Base-by-base conservation (phyloP, 2,329 filamentous ascomycete genomes). In the Colletotrichum horii region DNA sequence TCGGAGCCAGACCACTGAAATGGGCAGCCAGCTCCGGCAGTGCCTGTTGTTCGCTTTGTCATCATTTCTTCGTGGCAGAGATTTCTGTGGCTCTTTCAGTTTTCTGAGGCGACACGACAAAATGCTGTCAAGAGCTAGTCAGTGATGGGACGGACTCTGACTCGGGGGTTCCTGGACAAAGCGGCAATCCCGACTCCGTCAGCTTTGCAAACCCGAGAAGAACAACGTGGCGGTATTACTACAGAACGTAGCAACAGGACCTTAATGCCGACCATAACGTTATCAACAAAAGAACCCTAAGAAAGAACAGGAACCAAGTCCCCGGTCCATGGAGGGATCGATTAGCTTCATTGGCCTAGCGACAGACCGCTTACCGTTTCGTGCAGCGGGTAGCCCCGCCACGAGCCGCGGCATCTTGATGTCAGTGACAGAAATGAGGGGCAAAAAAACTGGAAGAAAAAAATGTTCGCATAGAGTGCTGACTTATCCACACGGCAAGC, bases 321-420 rank as follows among this genome's bases (percentile, higher is more conserved):
- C 60, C 55, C 28, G n/a, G 61, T 55, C 15, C 15, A 9, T 43
- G 11, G 24, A 32, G 16, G 28, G 22, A 71, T 71, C 38, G 12
- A n/a, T 60, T 52, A 55, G 38, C 30, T 69, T 56, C 36, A 56
- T 62, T 69, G 36, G 30, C 9, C 70, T 26, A 14, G 26, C 9
- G 38, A 38, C 56, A 34, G 61, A 64, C 64, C 55, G 62, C 56
- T n/a, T 60, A 28, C 61, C 61, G 43, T 43, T 26, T 32, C 62
- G 16, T 32, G 30, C 14, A n/a, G 52, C 26, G 55, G 60, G 24
- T 24, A 15, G 43, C 38, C 70, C 73, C 73, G 64, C 69, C 56
- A 72, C 30, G 55, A 56, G 48, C 73, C 73, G 73, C 73, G 73
- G 73, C 69, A 75, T 67, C 38, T 58, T 72, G 38, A 48, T 70